Base-by-base conservation (phyloP, 257 asterid species). In the Cynanchum wilfordii region DNA sequence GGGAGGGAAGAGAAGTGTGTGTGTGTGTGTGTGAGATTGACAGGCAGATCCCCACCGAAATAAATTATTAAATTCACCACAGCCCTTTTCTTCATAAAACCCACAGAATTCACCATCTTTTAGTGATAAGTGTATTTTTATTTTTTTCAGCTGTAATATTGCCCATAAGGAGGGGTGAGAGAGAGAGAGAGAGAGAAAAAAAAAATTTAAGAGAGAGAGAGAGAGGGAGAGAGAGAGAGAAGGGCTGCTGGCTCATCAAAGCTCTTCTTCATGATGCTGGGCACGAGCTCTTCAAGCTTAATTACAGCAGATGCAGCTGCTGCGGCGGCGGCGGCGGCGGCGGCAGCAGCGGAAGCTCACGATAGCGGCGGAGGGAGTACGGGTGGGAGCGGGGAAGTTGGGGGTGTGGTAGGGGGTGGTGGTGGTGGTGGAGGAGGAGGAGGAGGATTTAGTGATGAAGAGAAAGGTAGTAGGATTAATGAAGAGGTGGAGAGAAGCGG, bases 11-110 rank as follows among this genome's bases (percentile, higher is more conserved):
- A 20, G 58, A 4, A 52, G 58, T 17, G 8, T 4, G 86, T 52
- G 89, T 86, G 95, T 90, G 87, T 51, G 44, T 42, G 86, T 52
- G 89, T 86, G 95, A 92, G 87, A 86, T 88, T 79, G 96, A 89
- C 95, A 94, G 96, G 82, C 85, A 85, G 96, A 91, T 91, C 96
- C 96, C 97, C 93, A 91, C 95, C 92, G 81, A 85, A 87, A 89
- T 87, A 84, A 87, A 88, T 86, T 79, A 82, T 87, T 86, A 80
- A 91, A 89, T 94, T 94, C 89, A 91, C 98, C 96, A 78, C 95
- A 76, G 84, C 76, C 85, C 75, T 79, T 42, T 80, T 85, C 94
- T 84, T 88, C 82, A 88, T 90, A 89, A 84, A 85, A 85, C 88
- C 86, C 93, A 79, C 81, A 86, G 85, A 91, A 84, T 88, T 90